Conservation (phyloP, 2,329 filamentous ascomycete genomes). For the Penicillium vulpinum region DNA sequence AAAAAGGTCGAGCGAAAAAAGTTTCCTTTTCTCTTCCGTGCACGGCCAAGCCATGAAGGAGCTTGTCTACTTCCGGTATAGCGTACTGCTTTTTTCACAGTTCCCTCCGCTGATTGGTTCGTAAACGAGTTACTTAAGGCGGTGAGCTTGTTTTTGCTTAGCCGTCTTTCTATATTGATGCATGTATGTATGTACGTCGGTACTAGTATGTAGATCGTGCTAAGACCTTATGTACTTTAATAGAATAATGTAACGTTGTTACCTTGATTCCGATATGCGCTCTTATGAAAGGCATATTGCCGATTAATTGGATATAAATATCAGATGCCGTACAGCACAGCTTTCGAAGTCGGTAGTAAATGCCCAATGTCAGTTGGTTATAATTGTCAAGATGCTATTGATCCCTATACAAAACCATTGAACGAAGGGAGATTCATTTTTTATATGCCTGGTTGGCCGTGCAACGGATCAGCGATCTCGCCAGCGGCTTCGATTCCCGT, state of each 20-base stretch:
- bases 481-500: conserved; percentile 3
- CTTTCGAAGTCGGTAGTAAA: neutral
- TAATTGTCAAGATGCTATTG: neutral
- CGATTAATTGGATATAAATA: neutral
- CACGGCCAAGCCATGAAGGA: conserved; percentile 19
- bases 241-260: neutral
- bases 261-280: neutral
- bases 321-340: neutral
- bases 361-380: neutral
- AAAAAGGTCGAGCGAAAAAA: conserved; percentile 36
- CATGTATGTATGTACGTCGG: neutral
- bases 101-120: conserved; percentile 25
- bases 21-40: conserved; percentile 31
- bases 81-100: conserved; percentile 11
- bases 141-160: conserved; percentile 20
- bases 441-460: neutral
- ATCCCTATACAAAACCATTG: neutral
- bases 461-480: neutral
- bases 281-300: neutral
- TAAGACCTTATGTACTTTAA: neutral
- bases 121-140: conserved; percentile 32
- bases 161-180: neutral
- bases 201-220: neutral
- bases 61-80: conserved; percentile 26
- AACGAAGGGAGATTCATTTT: neutral